phyloP scores from a whole-genome alignment of 805 yeast species.

The Hemisphaericaspora nanyangensis region DNA sequence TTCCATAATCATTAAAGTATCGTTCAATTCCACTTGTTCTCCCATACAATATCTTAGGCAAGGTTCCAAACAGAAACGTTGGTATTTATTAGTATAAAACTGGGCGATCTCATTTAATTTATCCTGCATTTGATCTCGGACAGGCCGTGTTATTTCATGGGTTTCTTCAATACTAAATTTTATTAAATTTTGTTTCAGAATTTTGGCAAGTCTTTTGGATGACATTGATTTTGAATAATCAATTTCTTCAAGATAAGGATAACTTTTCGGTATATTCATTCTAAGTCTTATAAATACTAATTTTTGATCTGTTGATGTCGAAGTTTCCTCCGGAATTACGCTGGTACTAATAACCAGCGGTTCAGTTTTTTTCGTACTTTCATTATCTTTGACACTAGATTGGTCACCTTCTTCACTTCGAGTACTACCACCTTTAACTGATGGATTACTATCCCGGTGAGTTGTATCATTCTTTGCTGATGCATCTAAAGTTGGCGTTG shows the following conservation, averaged over 20 bases:
- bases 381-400: background rate
- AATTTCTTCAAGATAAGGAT: slow-evolving; percentile 61
- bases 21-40: slow-evolving; percentile 54
- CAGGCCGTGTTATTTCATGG: slow-evolving; percentile 53
- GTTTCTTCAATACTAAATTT: slow-evolving; percentile 73
- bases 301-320: slow-evolving; percentile 25
- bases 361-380: background rate
- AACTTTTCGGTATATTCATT: slow-evolving; percentile 65
- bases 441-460: background rate
- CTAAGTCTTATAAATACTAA: slow-evolving; percentile 66
- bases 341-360: background rate
- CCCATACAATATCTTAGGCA: slow-evolving; percentile 78
- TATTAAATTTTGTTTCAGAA: slow-evolving; percentile 20
- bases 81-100: slow-evolving; percentile 50
- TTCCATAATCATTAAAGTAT: slow-evolving; percentile 23
- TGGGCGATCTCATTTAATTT: slow-evolving; percentile 53
- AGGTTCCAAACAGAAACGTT: slow-evolving; percentile 73
- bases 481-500: background rate
- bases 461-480: background rate
- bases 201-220: slow-evolving; percentile 14
- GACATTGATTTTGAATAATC: slow-evolving; percentile 8
- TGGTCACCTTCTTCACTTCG: background rate
- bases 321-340: background rate
- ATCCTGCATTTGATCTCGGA: slow-evolving; percentile 47
- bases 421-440: slow-evolving; percentile 4